phyloP scores from a whole-genome alignment of 257 asterid species.

The Solanum gandarillasii region DNA sequence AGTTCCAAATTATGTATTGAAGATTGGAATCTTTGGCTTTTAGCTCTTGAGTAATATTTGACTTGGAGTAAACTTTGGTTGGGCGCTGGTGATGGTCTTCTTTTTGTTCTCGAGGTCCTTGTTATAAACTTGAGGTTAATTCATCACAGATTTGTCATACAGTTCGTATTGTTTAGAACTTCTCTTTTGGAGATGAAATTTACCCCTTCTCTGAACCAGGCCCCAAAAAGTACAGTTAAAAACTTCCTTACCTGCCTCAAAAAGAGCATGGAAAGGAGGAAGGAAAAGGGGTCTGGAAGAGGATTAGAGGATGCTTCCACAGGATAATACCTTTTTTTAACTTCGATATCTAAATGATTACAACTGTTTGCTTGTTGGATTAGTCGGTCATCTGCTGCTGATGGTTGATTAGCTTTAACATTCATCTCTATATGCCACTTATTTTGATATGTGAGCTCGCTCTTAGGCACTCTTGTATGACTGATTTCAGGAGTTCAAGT shows the following conservation, averaged over 20 bases:
- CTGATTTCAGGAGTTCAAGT: slow-evolving; percentile 74
- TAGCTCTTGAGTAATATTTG: not conserved
- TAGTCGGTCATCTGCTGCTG: not conserved
- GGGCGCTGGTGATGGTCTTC: not conserved
- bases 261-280: not conserved
- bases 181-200: not conserved
- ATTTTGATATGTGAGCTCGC: not conserved
- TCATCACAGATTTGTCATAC: not conserved
- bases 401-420: not conserved
- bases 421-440: not conserved
- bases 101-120: not conserved
- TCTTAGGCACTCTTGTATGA: not conserved
- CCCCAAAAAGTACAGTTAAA: not conserved
- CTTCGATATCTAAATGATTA: not conserved
- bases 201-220: not conserved
- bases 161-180: not conserved
- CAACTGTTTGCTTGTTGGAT: not conserved
- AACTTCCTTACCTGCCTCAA: not conserved
- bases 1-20: not conserved
- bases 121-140: not conserved
- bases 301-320: not conserved
- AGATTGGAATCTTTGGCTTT: not conserved
- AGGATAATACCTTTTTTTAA: not conserved
- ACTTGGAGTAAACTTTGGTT: not conserved
- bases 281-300: not conserved